Conservation (phyloP, 208 protist genomes). For the Leishmania lainsoni region DNA sequence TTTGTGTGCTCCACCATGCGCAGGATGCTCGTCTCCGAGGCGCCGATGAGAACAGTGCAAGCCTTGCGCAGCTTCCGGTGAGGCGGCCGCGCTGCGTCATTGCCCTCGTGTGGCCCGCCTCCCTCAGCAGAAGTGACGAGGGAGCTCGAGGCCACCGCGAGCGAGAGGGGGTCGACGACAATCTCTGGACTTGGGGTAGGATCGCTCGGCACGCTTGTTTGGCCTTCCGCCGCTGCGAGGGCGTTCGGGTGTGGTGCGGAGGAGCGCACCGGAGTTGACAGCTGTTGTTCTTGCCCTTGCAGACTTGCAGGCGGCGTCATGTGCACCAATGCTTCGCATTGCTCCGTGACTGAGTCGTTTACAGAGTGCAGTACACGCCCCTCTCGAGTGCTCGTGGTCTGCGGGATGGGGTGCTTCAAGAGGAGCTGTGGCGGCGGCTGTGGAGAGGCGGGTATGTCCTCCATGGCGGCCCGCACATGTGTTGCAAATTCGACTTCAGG, state of each 20-base stretch:
- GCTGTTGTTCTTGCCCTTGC: neutral
- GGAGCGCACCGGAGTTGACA: neutral
- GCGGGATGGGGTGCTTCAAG: constrained; percentile 18
- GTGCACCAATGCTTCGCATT: constrained; percentile 13
- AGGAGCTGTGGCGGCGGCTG: neutral
- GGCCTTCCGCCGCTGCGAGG: neutral
- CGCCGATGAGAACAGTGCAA: constrained; percentile 18
- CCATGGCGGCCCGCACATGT: constrained; percentile 36
- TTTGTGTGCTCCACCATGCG: constrained; percentile 22
- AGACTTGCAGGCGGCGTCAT: neutral
- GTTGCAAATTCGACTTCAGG: constrained; percentile 10
- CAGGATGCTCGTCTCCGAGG: constrained; percentile 30
- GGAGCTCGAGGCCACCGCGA: constrained; percentile 20
- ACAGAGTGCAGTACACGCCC: constrained; percentile 2
- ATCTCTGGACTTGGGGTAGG: constrained; percentile 12
- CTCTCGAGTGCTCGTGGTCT: neutral
- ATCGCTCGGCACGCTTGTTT: neutral
- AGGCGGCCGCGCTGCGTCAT: neutral
- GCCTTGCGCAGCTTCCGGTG: constrained; percentile 2
- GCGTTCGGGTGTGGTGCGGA: neutral
- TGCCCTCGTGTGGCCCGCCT: neutral
- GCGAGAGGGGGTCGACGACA: constrained; percentile 18
- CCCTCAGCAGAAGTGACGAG: neutral
- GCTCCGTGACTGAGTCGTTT: constrained; percentile 13
- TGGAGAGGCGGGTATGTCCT: constrained; percentile 4